Conservation (phyloP, 2,329 filamentous ascomycete genomes). For the Hysterium pulicare region DNA sequence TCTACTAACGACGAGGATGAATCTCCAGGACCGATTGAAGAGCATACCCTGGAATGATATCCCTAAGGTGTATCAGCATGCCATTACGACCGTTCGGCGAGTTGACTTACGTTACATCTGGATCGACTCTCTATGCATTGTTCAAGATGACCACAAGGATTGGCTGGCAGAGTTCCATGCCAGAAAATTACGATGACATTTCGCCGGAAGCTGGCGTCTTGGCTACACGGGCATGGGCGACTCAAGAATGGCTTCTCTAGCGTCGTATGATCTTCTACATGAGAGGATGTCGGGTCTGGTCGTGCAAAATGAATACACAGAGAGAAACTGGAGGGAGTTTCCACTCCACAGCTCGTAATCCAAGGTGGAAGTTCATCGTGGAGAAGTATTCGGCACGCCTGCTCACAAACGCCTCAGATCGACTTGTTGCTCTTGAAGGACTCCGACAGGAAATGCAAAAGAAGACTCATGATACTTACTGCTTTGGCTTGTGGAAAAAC, state of each 20-base stretch:
- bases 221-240: conserved; percentile 16
- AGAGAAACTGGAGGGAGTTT: conserved; percentile 20
- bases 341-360: conserved; percentile 18
- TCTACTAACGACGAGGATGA: conserved; percentile 17
- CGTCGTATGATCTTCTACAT: conserved; percentile 22
- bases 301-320: conserved; percentile 18
- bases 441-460: conserved; percentile 10
- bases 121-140: conserved; percentile 10
- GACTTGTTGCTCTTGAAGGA: conserved; percentile 18
- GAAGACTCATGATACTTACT: conserved; percentile 11
- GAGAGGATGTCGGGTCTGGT: conserved; percentile 15
- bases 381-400: conserved; percentile 16
- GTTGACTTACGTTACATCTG: conserved; percentile 15
- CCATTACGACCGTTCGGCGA: conserved; percentile 7
- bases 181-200: conserved; percentile 12
- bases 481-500: conserved; percentile 18
- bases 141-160: conserved; percentile 14
- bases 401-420: conserved; percentile 13
- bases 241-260: conserved; percentile 19
- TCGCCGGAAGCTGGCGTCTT: conserved; percentile 14
- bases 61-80: conserved; percentile 13
- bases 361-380: conserved; percentile 19
- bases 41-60: conserved; percentile 12
- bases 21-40: conserved; percentile 10
- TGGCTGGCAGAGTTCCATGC: conserved; percentile 15